Evolutionary conservation across 1,139 yeast genomes (phyloP), one percentile per base, ranked within the genome.

Genomic region (Wickerhamiella infanticola): DNA sequence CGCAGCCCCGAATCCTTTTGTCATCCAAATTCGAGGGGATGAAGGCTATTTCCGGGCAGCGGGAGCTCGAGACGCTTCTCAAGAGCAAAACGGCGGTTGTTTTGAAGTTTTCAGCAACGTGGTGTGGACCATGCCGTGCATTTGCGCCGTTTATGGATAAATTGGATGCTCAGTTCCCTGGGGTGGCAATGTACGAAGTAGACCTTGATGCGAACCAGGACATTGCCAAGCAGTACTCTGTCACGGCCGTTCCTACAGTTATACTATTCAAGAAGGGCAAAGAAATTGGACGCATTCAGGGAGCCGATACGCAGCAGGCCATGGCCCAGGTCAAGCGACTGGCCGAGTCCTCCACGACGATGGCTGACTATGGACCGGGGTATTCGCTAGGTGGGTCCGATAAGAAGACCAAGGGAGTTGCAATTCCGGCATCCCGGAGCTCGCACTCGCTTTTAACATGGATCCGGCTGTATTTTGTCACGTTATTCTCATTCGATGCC

Each of bases 41-140:
- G 41, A 27, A 39, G 36, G 18, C 29, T 8, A 29, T 29, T 26
- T 29, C 41, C 24, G 27, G 13, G 11, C 11, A 13, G 5, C 41
- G 41, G 24, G 41, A 29, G 27, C 27, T 39, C 9, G 25, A 25
- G 35, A 27, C 35, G 41, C 36, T 39, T 1, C 26, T 39, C 25
- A 27, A 24, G 4, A 18, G 26, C 24, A 27, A 39, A 29, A 23
- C 27, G 24, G 35, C 18, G 24, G 23, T 29, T 13, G 41, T 53
- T 47, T 44, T 84, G 51, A 95, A 85, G 63, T 85, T 83, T 63
- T 80, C 74, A 59, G 95, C 95, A 45, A 75, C 81, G 45, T 85
- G 95, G 95, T 85, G 95, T 67, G 94, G 90, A 47, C 95, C 95
- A 40, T 85, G 95, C 68, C 81, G 81, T 64, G 82, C 82, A 59